A percentile compares a stretch with the other conserved stretches of the same genome.
These are phyloP conservation scores for Scheffersomyces lignosus DNA, from an alignment of 805 yeast genomes.

Conservation along the genomic window DNA sequence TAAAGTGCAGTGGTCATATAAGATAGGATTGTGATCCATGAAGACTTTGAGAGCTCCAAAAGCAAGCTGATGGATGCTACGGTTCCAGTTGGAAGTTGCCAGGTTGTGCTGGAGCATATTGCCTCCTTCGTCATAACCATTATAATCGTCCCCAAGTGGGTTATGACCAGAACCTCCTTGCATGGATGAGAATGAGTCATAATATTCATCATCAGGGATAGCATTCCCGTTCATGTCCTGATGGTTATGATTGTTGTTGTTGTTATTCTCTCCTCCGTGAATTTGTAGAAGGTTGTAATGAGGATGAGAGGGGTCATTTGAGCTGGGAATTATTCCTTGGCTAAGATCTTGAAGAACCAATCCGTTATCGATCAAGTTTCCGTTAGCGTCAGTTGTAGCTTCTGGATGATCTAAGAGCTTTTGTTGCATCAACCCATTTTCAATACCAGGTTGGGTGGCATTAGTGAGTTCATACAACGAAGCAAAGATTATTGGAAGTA, in stretches of 20 bases:
- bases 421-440: slow-evolving; percentile 41
- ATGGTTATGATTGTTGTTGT: slow-evolving; percentile 15
- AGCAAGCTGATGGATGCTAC: slow-evolving; percentile 88
- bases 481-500: slow-evolving; percentile 88
- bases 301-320: slow-evolving; percentile 25
- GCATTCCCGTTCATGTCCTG: slow-evolving; percentile 25
- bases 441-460: slow-evolving; percentile 44
- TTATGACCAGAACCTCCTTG: slow-evolving; percentile 20
- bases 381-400: slow-evolving; percentile 42
- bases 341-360: slow-evolving; percentile 29
- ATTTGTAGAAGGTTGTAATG: slow-evolving; percentile 19
- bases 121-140: slow-evolving; percentile 30
- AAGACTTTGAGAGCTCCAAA: slow-evolving; percentile 88
- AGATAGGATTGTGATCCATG: slow-evolving; percentile 86
- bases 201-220: slow-evolving; percentile 45
- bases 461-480: slow-evolving; percentile 82
- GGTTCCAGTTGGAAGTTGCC: slow-evolving; percentile 78
- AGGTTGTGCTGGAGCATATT: slow-evolving; percentile 43
- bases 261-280: slow-evolving; percentile 7
- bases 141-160: slow-evolving; percentile 23
- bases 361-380: slow-evolving; percentile 40
- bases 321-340: slow-evolving; percentile 21
- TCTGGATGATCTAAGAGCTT: slow-evolving; percentile 38
- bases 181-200: slow-evolving; percentile 39
- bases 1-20: slow-evolving; percentile 91